Base-by-base conservation (phyloP, 306 rosid species). In the Castanopsis chinensis region DNA sequence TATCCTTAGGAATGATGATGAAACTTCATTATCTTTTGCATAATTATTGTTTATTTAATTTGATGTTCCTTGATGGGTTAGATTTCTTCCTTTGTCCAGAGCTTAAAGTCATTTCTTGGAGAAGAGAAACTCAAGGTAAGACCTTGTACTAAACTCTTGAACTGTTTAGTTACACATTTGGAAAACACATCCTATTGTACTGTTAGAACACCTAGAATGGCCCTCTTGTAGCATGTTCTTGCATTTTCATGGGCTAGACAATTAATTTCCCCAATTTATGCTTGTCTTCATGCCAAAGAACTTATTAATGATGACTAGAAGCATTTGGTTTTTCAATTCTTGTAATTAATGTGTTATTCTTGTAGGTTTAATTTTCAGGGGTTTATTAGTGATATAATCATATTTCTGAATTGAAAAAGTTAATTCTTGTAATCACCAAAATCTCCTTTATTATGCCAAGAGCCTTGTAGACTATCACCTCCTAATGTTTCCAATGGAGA, bases 91-190 rank as follows among this genome's bases (percentile, higher is more conserved):
- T 52, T 71, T 83, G 70, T 84, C 58, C 85, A 94, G 97, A 92
- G 96, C 87, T 84, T 94, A 86, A 94, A 90, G 83, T 65, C 92
- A 72, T 82, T 74, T 71, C 78, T 94, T 84, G 97, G 97, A 63
- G 98, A 94, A 1, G 89, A 89, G 25, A 76, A 89, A 79, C 96
- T 94, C 75, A 92, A 94, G 94, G 98, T 94, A 89, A 43, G 80
- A 37, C 77, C 54, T 53, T 33, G 23, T 32, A 17, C 20, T 32
- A 64, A 30, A 6, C 18, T 8, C 32, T 30, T 9, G 3, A 58
- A 6, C 63, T 52, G 56, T 43, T 70, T 13, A 23, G 55, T 70
- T 43, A n/a, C 55, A 23, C 21, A 41, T 70, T 45, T 70, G 74
- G 35, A 72, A 67, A 69, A 73, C 64, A 9, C 72, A 15, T 60